phyloP scores from a whole-genome alignment of 805 yeast genomes.

The Nakazawaea anatomiae region DNA sequence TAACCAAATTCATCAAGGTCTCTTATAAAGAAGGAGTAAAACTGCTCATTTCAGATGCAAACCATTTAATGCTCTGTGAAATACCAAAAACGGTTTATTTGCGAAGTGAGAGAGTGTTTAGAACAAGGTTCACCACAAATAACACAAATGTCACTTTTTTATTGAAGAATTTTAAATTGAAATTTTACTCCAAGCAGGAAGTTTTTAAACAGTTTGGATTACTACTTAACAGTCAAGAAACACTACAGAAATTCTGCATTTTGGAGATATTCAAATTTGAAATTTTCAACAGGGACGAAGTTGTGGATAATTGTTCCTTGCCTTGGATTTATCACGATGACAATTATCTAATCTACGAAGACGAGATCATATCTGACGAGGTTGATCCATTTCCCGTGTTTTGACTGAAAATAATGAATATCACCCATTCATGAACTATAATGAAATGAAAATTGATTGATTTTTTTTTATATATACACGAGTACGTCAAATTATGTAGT shows the following conservation, averaged over 20 bases:
- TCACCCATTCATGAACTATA: not conserved
- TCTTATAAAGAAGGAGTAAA: constrained; percentile 5
- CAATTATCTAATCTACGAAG: not conserved
- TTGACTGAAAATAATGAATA: not conserved
- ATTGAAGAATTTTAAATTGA: constrained; percentile 23
- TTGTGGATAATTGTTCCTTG: constrained; percentile 15
- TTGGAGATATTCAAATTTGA: constrained; percentile 10
- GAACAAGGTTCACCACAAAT: constrained; percentile 29
- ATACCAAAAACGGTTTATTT: constrained; percentile 12
- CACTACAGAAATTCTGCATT: not conserved
- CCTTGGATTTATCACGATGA: constrained; percentile 8
- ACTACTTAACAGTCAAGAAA: constrained; percentile 2
- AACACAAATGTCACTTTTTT: constrained; percentile 23
- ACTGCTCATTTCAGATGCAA: constrained; percentile 8
- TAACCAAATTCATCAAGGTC: constrained; percentile 1
- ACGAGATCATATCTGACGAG: constrained; percentile 1
- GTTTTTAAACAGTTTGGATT: constrained; percentile 11
- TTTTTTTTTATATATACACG: not conserved
- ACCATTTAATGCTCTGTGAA: constrained; percentile 11
- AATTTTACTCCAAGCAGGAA: constrained; percentile 18
- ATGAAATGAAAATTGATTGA: not conserved
- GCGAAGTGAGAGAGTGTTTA: constrained; percentile 25
- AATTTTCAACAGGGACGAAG: constrained; percentile 11
- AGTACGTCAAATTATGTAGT: not conserved
- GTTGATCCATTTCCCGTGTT: constrained; percentile 8